Conservation (phyloP, 176 grass and related monocot species). For the bread wheat (Triticum aestivum) region DNA sequence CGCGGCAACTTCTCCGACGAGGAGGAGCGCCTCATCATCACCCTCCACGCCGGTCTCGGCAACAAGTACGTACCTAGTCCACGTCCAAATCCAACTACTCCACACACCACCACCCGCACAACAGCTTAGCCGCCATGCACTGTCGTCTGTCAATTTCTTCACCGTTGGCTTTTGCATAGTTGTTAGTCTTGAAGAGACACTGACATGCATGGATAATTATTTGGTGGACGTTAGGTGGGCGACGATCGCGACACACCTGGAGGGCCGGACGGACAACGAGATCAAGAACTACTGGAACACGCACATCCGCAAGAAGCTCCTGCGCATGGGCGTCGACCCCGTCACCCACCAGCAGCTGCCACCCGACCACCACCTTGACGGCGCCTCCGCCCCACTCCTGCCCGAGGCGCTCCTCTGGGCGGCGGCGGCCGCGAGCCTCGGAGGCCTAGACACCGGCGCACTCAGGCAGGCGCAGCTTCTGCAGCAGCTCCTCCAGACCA, state of each 20-base stretch:
- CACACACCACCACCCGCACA: not conserved
- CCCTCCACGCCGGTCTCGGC: slow-evolving; percentile 57
- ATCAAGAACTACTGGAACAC: slow-evolving; percentile 79
- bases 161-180: no score
- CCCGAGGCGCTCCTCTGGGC: slow-evolving; percentile 15
- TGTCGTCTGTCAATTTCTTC: no score
- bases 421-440: not conserved
- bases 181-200: not conserved
- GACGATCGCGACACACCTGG: slow-evolving; percentile 59
- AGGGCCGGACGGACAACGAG: slow-evolving; percentile 66
- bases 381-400: not conserved
- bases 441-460: not conserved
- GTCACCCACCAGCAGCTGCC: slow-evolving; percentile 56
- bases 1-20: slow-evolving; percentile 69
- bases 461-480: slow-evolving; percentile 38
- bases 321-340: slow-evolving; percentile 62
- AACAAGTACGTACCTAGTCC: slow-evolving; percentile 50
- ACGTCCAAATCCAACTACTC: not conserved
- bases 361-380: slow-evolving; percentile 5
- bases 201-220: not conserved
- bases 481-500: slow-evolving; percentile 34
- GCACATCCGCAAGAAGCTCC: slow-evolving; percentile 72
- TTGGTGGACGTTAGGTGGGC: slow-evolving; percentile 52
- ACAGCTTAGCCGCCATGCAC: not conserved
- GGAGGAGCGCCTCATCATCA: slow-evolving; percentile 68